Evolutionary conservation across 2,329 filamentous ascomycete species (phyloP), one percentile per base, ranked within the genome.

Genomic region (Ophioceras dolichostomum): DNA sequence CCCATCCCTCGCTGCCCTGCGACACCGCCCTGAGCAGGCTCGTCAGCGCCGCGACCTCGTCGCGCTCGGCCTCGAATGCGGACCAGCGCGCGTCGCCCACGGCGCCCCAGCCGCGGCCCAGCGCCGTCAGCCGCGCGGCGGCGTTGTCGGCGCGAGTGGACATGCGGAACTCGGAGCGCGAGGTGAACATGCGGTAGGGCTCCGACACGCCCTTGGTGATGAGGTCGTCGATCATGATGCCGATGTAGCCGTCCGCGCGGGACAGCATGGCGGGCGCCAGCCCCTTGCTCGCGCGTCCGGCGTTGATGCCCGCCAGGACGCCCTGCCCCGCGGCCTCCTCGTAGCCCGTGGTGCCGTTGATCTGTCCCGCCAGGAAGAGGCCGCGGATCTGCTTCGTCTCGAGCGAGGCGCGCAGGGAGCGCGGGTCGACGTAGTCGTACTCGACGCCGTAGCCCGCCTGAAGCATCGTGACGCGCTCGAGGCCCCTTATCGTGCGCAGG

Each of bases 111-210:
- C 68, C 62, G 39, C 80, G 77, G 9, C 86, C 91, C 54, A 80
- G 79, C 21, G 72, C 67, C 0, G 91, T 96, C 21, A 98, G 74
- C 3, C 91, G 79, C 5, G 81, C 58, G 58, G 98, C 91, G 26
- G 91, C 91, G 53, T 98, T 98, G 62, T 98, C 91, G 32, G 91
- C 81, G 43, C 91, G 81, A 3, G 86, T 77, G 31, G 81, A 85
- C 72, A 98, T 88, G 43, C 91, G 83, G 59, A 93, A 98, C 62
- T 98, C 91, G 61, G 83, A 94, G 45, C 91, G 78, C 5, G 84
- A 83, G 2, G 91, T 98, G 64, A 98, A 98, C 88, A 98, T 96
- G 47, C 91, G 78, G 60, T 98, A 98, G 1, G 91, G 91, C 54
- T 98, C 91, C 3, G 83, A 88, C 21, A 98, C 91, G 34, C 91